Evolutionary conservation across 2,329 filamentous ascomycete species (phyloP).

Genomic region (Nothophoma quercina): DNA sequence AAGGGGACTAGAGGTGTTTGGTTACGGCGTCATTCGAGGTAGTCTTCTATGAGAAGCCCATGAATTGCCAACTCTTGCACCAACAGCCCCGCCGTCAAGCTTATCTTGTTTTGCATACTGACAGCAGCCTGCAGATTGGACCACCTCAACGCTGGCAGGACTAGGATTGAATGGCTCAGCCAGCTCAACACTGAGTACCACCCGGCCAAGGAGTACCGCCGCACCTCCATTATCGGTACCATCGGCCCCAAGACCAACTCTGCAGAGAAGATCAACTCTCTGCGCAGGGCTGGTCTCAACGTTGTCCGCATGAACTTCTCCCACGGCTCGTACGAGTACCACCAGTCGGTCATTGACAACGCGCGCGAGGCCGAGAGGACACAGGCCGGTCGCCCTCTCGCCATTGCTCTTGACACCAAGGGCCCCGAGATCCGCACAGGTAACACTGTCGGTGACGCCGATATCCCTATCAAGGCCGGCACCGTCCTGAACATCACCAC

Average conservation of each 20-base stretch:
- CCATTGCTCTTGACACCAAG: conserved; percentile 90
- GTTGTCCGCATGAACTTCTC: conserved; percentile 99
- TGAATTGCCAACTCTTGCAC: conserved; percentile 7
- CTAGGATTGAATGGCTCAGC: conserved; percentile 73
- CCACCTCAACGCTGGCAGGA: conserved; percentile 79
- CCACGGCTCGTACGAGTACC: conserved; percentile 92
- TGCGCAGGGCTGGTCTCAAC: conserved; percentile 90
- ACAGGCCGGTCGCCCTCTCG: conserved; percentile 83
- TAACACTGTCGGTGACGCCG: conserved; percentile 73
- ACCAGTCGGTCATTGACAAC: conserved; percentile 98
- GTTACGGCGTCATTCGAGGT: conserved; percentile 16
- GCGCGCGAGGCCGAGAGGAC: conserved; percentile 82
- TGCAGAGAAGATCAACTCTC: conserved; percentile 92
- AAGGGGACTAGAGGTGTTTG: conserved; percentile 9
- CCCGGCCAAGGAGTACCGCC: conserved; percentile 88
- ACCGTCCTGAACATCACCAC: conserved; percentile 94
- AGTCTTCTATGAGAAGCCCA: conserved; percentile 6
- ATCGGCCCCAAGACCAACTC: conserved; percentile 99
- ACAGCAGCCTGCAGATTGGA: conserved; percentile 56
- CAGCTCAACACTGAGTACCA: conserved; percentile 88
- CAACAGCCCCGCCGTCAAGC: conserved; percentile 1
- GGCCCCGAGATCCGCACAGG: conserved; percentile 88
- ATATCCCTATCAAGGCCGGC: conserved; percentile 83
- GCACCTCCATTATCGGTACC: conserved; percentile 98
- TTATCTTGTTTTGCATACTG: conserved; percentile 8